Base-by-base conservation (phyloP, 164 flowering plant genomes). In the Echeveria elegans region DNA sequence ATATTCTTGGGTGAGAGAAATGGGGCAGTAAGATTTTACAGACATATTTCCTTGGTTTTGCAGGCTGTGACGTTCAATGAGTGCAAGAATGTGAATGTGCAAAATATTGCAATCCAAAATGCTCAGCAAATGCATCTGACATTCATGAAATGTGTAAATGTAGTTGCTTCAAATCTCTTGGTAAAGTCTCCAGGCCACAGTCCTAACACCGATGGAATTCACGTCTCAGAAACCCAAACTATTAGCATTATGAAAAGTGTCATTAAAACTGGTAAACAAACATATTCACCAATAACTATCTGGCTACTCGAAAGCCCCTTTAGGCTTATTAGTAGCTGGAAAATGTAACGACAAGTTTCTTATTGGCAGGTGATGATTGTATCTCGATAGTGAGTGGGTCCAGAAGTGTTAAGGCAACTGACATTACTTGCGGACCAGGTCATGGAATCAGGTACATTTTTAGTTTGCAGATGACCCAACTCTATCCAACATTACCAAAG, bases 171-270 rank as follows among this genome's bases (percentile, higher is more conserved):
- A 6, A 72, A 78, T 71, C 71, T 89, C 18, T 12, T 24, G 28
- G 73, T 87, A 4, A 75, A 68, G 16, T 75, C 90, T 28, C 90
- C 96, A 4, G 85, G 63, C 38, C 64, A 79, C 2, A 89, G 96
- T 72, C 96, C 92, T 15, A 89, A 89, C 69, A 89, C 96, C 0
- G 96, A 89, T 76, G 96, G 96, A 34, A 82, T 89, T 72, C 93
- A 92, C 70, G 77, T 92, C 66, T 75, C 89, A 0, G 66, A 16
- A 0, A 78, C 88, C 32, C 79, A 79, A 63, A 80, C 77, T 34
- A 78, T 88, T 34, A 66, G 41, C 1, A 76, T 91, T 11, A 38
- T 34, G 0, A 80, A 68, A 38, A 77, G 71, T 70, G 73, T 70
- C 34, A 82, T 89, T 4, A 65, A 72, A 31, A 87, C 98, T 65